Evolutionary conservation across 1,284 basidiomycete species (phyloP).

Genomic region (Leccinum subspadiceum): DNA sequence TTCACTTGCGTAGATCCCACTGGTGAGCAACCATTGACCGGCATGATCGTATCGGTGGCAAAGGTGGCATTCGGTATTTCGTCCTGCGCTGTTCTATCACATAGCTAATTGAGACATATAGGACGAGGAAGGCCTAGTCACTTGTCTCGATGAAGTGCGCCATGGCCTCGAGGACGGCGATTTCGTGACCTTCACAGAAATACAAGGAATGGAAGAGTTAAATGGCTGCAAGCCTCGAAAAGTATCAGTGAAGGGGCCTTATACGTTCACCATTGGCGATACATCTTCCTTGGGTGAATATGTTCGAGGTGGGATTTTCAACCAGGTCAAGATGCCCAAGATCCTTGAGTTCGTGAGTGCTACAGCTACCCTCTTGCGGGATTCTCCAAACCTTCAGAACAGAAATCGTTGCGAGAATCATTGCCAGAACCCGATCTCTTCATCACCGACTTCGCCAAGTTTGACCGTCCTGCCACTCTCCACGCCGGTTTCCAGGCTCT

Average conservation of each 20-base stretch:
- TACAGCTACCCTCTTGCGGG: background rate
- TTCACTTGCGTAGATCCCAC: slow-evolving; percentile 96
- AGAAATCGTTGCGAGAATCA: slow-evolving; percentile 95
- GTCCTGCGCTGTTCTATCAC: background rate
- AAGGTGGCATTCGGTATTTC: slow-evolving; percentile 49
- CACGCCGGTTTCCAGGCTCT: slow-evolving; percentile 97
- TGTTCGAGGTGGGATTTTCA: slow-evolving; percentile 91
- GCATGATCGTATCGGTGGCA: slow-evolving; percentile 93
- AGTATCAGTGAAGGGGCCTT: slow-evolving; percentile 92
- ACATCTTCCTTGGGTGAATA: slow-evolving; percentile 80
- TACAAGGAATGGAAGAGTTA: slow-evolving; percentile 92
- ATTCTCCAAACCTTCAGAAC: slow-evolving; percentile 9
- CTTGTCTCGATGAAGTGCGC: slow-evolving; percentile 95
- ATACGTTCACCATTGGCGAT: slow-evolving; percentile 94
- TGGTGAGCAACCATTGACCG: slow-evolving; percentile 89
- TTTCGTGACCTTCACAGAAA: slow-evolving; percentile 96
- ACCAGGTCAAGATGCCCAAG: slow-evolving; percentile 99
- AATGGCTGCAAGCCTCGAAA: slow-evolving; percentile 92
- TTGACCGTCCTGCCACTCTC: slow-evolving; percentile 87
- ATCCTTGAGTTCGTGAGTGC: slow-evolving; percentile 83
- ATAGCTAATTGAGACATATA: slow-evolving; percentile 31
- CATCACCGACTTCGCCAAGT: slow-evolving; percentile 98
- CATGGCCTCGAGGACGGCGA: slow-evolving; percentile 98
- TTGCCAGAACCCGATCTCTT: slow-evolving; percentile 83
- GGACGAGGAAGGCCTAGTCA: slow-evolving; percentile 89